A percentile compares a stretch with the other conserved stretches of the same genome.
Evolutionary conservation across 2,329 filamentous ascomycete species (phyloP).

Genomic region (Aspergillus niger): DNA sequence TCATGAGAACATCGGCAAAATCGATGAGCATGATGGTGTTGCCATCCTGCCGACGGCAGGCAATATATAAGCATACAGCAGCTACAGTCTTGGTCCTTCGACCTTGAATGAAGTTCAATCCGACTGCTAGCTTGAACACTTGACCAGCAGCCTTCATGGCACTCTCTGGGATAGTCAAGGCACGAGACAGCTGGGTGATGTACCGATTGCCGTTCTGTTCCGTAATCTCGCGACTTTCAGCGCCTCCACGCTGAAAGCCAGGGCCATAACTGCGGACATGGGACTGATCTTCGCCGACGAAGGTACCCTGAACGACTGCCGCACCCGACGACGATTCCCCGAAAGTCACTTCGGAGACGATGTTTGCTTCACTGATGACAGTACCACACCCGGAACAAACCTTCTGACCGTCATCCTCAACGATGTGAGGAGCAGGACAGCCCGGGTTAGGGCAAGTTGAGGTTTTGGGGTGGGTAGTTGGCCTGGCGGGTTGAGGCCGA

Average conservation of each 20-base stretch:
- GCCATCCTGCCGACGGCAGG: slow-evolving; percentile 74
- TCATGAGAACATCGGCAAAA: slow-evolving; percentile 77
- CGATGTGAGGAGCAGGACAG: slow-evolving; percentile 49
- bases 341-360: slow-evolving; percentile 89
- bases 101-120: slow-evolving; percentile 79
- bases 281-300: slow-evolving; percentile 81
- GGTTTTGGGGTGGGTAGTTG: slow-evolving; percentile 42
- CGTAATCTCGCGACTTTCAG: slow-evolving; percentile 52
- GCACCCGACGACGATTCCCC: slow-evolving; percentile 84
- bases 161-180: slow-evolving; percentile 55
- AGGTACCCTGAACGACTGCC: slow-evolving; percentile 87
- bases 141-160: slow-evolving; percentile 67
- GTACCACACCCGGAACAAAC: slow-evolving; percentile 83
- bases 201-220: slow-evolving; percentile 49
- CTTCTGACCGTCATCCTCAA: slow-evolving; percentile 50
- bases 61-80: slow-evolving; percentile 88
- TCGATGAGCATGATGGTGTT: slow-evolving; percentile 95
- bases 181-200: slow-evolving; percentile 45
- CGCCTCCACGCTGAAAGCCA: slow-evolving; percentile 49
- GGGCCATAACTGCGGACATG: slow-evolving; percentile 65
- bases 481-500: slow-evolving; percentile 33
- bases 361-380: slow-evolving; percentile 81
- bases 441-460: slow-evolving; percentile 48
- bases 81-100: slow-evolving; percentile 82
- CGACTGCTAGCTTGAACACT: slow-evolving; percentile 74